Conservation (phyloP, 352 stramenopile species). For the Globisporangium lucens region DNA sequence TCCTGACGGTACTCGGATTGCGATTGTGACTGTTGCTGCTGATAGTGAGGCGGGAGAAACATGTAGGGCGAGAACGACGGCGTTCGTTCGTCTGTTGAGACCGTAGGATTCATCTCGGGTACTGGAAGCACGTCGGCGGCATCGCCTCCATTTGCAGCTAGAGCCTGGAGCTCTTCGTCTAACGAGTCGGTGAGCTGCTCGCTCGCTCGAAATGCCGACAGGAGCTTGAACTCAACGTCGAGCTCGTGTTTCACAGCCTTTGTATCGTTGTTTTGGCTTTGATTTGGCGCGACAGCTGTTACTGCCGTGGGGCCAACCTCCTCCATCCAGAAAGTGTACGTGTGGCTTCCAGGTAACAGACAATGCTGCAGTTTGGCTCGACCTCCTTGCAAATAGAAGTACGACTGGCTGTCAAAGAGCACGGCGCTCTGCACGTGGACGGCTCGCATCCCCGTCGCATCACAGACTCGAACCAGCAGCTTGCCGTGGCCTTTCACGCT, state of each 20-base stretch:
- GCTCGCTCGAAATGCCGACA: conserved; percentile 31
- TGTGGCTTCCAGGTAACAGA: conserved; percentile 44
- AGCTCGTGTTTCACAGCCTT: conserved; percentile 13
- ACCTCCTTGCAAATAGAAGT: conserved; percentile 49
- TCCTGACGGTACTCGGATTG: not conserved
- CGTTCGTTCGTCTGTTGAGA: not conserved
- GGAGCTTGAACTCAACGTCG: conserved; percentile 41
- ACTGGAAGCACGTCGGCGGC: not conserved
- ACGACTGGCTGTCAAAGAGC: conserved; percentile 67
- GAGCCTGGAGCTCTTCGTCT: conserved; percentile 10
- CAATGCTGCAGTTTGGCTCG: conserved; percentile 39
- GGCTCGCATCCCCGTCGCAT: conserved; percentile 39
- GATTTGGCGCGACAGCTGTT: no score
- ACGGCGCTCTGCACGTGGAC: conserved; percentile 57
- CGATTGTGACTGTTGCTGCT: not conserved
- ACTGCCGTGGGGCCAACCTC: conserved; percentile 19
- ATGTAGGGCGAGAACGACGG: conserved; percentile 11
- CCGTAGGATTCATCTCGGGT: not conserved
- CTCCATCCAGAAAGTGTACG: conserved; percentile 77
- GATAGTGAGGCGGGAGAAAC: conserved; percentile 8
- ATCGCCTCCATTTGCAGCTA: no score
- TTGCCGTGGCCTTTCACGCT: conserved; percentile 48
- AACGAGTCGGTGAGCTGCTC: conserved; percentile 23
- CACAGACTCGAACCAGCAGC: conserved; percentile 62
- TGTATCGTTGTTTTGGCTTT: not conserved